phyloP scores from a whole-genome alignment of 1,284 basidiomycete genomes.

The Boletellus sp. region DNA sequence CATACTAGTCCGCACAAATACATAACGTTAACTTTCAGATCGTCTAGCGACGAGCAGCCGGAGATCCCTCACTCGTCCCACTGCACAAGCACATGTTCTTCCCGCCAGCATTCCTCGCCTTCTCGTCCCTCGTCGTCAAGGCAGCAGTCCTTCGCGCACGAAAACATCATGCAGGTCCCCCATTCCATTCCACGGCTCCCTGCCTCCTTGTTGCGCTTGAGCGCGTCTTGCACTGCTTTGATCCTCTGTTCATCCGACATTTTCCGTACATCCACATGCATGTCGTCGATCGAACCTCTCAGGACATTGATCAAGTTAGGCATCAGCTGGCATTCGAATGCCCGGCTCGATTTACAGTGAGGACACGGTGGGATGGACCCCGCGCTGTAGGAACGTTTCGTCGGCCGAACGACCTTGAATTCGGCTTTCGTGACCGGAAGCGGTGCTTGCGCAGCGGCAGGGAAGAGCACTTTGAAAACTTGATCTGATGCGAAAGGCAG shows the following conservation, averaged over 20 bases:
- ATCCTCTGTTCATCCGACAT: conserved; percentile 58
- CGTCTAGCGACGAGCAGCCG: conserved; percentile 8
- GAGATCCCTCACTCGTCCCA: conserved; percentile 50
- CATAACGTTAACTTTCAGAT: conserved; percentile 19
- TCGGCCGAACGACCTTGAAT: conserved; percentile 49
- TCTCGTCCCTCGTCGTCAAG: conserved; percentile 38
- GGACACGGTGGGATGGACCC: conserved; percentile 54
- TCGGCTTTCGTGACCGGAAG: conserved; percentile 54
- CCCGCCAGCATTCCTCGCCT: conserved; percentile 58
- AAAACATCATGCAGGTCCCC: conserved; percentile 81
- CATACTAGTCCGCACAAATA: conserved; percentile 12
- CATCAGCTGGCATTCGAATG: conserved; percentile 86
- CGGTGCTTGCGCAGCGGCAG: conserved; percentile 42
- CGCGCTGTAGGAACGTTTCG: conserved; percentile 50
- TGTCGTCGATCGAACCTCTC: conserved; percentile 28
- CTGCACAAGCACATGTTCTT: conserved; percentile 72
- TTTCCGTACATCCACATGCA: conserved; percentile 30
- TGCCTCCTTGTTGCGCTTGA: conserved; percentile 43
- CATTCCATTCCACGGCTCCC: conserved; percentile 69
- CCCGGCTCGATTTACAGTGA: conserved; percentile 53
- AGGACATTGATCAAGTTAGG: conserved; percentile 80
- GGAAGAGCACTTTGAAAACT: conserved; percentile 69
- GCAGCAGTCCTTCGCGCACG: conserved; percentile 72
- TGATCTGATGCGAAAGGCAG: conserved; percentile 70
- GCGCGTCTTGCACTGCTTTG: conserved; percentile 48